Conservation (phyloP, 768 basidiomycete genomes). For the Suillus occidentalis region DNA sequence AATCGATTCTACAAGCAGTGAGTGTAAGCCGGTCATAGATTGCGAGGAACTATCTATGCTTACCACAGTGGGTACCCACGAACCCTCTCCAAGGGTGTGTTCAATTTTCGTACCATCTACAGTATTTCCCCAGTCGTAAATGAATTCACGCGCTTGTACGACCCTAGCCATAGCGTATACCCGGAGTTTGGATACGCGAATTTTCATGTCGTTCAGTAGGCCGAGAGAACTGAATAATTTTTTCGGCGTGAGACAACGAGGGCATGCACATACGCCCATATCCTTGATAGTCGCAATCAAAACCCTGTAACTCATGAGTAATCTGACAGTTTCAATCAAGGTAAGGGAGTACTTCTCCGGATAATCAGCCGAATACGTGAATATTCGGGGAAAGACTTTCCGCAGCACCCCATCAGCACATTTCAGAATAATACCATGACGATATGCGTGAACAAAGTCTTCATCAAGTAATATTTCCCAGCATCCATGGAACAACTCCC, state of each 20-base stretch:
- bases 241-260: slow-evolving; percentile 15
- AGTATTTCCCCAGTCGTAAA: background rate
- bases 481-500: slow-evolving; percentile 11
- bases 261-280: slow-evolving; percentile 15
- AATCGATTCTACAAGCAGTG: slow-evolving; percentile 29
- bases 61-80: too few species aligned
- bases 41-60: too few species aligned
- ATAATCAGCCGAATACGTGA: slow-evolving; percentile 25
- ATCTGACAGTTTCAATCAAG: too few species aligned
- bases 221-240: slow-evolving; percentile 8
- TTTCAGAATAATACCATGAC: slow-evolving; percentile 14
- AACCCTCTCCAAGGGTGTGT: too few species aligned
- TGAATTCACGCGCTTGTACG: background rate
- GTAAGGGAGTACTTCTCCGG: slow-evolving; percentile 16
- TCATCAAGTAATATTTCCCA: slow-evolving; percentile 7
- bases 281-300: slow-evolving; percentile 1
- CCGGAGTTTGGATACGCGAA: background rate
- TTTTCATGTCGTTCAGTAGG: slow-evolving; percentile 1
- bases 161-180: background rate
- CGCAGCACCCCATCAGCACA: slow-evolving; percentile 18
- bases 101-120: too few species aligned
- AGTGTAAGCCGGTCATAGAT: too few species aligned
- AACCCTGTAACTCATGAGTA: slow-evolving; percentile 17
- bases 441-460: slow-evolving; percentile 11
- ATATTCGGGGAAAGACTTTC: slow-evolving; percentile 19